Evolutionary conservation across 768 basidiomycete genomes (phyloP).

Genomic region (Russula abietina): DNA sequence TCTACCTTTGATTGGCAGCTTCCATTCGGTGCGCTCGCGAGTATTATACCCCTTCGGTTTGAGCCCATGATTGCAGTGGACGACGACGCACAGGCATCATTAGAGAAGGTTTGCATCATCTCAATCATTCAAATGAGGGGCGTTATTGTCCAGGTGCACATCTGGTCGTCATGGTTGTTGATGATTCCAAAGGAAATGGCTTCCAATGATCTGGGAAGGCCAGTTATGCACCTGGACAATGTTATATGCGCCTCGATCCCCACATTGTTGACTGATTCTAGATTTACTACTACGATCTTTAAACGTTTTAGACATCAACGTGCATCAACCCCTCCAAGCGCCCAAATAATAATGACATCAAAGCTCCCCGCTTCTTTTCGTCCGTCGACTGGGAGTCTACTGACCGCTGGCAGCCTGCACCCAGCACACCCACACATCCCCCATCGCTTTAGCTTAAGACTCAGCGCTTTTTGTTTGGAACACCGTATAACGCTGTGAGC

Average conservation of each 20-base stretch:
- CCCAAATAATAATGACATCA: conserved; percentile 17
- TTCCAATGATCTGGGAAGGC: no score
- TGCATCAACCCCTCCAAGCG: conserved; percentile 14
- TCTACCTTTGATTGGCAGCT: background rate
- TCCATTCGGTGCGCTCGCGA: conserved; percentile 23
- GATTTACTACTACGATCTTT: background rate
- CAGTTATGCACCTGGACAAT: no score
- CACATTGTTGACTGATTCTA: no score
- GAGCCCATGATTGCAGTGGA: conserved; percentile 21
- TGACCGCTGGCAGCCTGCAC: conserved; percentile 14
- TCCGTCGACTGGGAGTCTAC: conserved; percentile 19
- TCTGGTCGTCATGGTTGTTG: no score
- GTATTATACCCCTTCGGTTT: conserved; percentile 2
- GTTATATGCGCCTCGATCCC: no score
- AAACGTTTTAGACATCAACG: conserved; percentile 19
- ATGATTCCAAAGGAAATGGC: no score
- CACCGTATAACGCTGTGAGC: conserved; percentile 19
- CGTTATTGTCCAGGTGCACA: no score
- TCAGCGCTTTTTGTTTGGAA: conserved; percentile 18
- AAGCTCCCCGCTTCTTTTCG: conserved; percentile 22
- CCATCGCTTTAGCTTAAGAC: conserved; percentile 18
- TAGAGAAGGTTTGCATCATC: conserved; percentile 9
- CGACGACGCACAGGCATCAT: conserved; percentile 16
- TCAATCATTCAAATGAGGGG: no score
- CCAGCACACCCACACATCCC: conserved; percentile 1